Evolutionary conservation across 768 basidiomycete genomes (phyloP).

Genomic region (Psilocybe cubensis): DNA sequence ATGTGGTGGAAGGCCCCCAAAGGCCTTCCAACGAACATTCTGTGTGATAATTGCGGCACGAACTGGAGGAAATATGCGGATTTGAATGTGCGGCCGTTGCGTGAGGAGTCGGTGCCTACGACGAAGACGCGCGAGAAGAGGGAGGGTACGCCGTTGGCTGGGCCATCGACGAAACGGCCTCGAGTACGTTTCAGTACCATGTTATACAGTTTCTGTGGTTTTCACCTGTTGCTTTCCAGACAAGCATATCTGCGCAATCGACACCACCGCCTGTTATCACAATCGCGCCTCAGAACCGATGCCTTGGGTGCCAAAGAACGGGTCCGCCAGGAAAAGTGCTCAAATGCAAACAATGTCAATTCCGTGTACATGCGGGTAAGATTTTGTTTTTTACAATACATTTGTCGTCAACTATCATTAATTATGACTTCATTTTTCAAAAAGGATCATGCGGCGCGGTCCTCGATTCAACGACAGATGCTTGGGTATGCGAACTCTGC

Average conservation of each 20-base stretch:
- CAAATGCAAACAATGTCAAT: slow-evolving; percentile 79
- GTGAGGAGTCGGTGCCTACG: slow-evolving; percentile 63
- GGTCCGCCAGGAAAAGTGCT: slow-evolving; percentile 81
- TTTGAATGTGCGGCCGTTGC: slow-evolving; percentile 71
- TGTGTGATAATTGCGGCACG: slow-evolving; percentile 86
- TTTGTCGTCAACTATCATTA: too few relatives aligned
- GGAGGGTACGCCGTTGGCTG: slow-evolving; percentile 57
- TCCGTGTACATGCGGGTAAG: slow-evolving; percentile 79
- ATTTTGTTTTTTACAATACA: too few relatives aligned
- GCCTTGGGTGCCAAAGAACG: slow-evolving; percentile 73
- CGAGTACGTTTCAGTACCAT: slow-evolving; percentile 36
- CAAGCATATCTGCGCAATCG: slow-evolving; percentile 52
- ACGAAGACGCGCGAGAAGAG: slow-evolving; percentile 69
- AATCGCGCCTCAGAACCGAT: slow-evolving; percentile 65
- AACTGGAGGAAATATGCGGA: slow-evolving; percentile 96
- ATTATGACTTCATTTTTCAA: too few relatives aligned
- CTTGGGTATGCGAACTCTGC: slow-evolving; percentile 90
- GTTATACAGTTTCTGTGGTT: neutral
- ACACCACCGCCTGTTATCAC: slow-evolving; percentile 66
- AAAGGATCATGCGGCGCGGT: slow-evolving; percentile 60
- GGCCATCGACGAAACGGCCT: slow-evolving; percentile 46
- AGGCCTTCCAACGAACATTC: slow-evolving; percentile 72
- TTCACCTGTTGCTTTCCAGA: slow-evolving; percentile 33
- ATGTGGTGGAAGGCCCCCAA: slow-evolving; percentile 95
- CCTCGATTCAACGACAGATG: slow-evolving; percentile 65